Evolutionary conservation across 2,329 filamentous ascomycete species (phyloP), one percentile per base, ranked within the genome.

Genomic region (Colletotrichum sp.): DNA sequence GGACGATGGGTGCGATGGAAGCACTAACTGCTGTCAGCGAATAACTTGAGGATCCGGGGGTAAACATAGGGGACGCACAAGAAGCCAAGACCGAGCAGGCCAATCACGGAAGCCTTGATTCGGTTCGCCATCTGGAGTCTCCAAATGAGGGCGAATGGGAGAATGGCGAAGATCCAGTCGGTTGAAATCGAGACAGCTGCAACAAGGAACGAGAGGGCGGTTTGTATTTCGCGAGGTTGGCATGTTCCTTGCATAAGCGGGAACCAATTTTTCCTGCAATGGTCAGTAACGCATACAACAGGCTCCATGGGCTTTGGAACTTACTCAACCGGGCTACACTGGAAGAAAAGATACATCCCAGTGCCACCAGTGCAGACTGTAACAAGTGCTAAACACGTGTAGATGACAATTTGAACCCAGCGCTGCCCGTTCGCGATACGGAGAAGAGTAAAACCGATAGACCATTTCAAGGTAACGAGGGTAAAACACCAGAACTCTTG

Each of bases 401-500:
- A 76, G n/a, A 76, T 73, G 18, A 76, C 49, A 9, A 69, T 39
- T 21, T 76, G 73, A 21, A 76, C 73, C 73, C 73, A 76, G 15
- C 73, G 57, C 24, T 76, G 73, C 4, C 70, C 73, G 9, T 76
- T 67, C 13, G 63, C 73, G 28, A 76, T 76, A 4, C 73, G 73
- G 18, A 76, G 65, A 12, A 76, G 59, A 7, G 73, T 76, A 24
- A 76, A 76, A 10, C 73, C 73, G 6, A 76, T 49, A 6, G 73
- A 69, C 73, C 73, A 76, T n/a, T 76, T 76, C 12, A 76, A 36
- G 3, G 64, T 65, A 2, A 76, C 73, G 26, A 76, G 64, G 18
- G 73, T 76, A 30, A 76, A 76, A 15, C 73, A 76, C 73, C 73
- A 76, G 18, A 76, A 76, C 39, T 76, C 73, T 30, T 76, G 73